Conservation (phyloP, 2,329 filamentous ascomycete genomes). For the Verticillium dahliae region DNA sequence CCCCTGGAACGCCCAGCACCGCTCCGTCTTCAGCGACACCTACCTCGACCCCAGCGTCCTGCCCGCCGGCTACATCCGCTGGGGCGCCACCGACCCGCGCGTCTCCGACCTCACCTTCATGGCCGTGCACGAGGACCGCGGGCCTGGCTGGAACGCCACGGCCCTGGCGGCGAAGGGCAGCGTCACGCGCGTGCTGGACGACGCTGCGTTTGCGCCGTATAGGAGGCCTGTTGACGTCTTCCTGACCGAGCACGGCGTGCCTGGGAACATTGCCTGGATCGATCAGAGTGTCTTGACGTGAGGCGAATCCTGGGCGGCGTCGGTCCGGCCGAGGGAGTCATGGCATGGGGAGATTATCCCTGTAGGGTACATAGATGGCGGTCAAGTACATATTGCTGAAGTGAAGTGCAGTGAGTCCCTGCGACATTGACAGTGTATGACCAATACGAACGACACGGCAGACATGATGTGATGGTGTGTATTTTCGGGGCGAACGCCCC, state of each 20-base stretch:
- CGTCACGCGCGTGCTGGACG: constrained; percentile 39
- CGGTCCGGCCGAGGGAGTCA: neutral
- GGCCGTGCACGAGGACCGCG: constrained; percentile 46
- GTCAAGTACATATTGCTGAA: no score
- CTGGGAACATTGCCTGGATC: constrained; percentile 8
- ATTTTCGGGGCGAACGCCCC: no score
- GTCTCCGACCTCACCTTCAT: constrained; percentile 42
- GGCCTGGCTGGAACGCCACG: constrained; percentile 46
- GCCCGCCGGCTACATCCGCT: constrained; percentile 48
- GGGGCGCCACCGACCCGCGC: constrained; percentile 32
- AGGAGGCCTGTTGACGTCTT: constrained; percentile 8
- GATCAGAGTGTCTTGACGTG: constrained; percentile 8
- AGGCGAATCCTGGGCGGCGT: neutral
- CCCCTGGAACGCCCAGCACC: constrained; percentile 55
- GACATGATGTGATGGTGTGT: no score
- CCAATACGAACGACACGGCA: no score
- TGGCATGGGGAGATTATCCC: neutral
- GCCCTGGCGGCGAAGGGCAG: constrained; percentile 26
- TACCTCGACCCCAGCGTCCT: constrained; percentile 49
- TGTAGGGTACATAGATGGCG: no score
- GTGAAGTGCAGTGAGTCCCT: no score
- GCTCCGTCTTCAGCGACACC: constrained; percentile 48
- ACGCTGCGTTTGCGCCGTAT: constrained; percentile 20
- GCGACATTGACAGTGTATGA: no score
- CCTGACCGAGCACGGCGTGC: constrained; percentile 3